Base-by-base conservation (phyloP, 495 filamentous ascomycete species). In the Lepraria neglecta region DNA sequence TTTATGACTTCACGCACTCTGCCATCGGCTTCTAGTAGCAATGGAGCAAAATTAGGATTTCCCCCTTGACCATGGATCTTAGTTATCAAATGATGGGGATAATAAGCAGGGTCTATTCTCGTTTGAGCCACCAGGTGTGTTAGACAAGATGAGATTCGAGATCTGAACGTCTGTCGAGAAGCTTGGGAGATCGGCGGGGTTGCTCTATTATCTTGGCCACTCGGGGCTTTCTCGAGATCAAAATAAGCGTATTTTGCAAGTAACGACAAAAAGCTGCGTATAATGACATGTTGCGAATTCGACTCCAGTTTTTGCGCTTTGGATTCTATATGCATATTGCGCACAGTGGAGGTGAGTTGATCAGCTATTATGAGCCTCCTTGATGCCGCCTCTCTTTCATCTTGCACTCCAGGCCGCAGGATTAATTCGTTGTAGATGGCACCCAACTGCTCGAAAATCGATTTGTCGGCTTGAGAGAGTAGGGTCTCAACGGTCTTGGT, bases 401-500 rank as follows among this genome's bases (percentile, higher is more conserved):
- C 76, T 30, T 59, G 67, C 3, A 73, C 70, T 6, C 71, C 75
- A 3, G 79, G 77, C 15, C 61, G 62, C 1, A 69, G 67, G 21
- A 82, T 69, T 35, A 78, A 70, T 27, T 69, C 60, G 60, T 74
- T 76, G 44, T 78, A 77, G 4, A 76, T 58, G 7, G 72, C 68
- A 33, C 79, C 62, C 17, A 82, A 74, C 55, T 77, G 66, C 33
- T 70, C 63, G 59, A 80, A 56, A 6, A 52, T 46, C 44, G 52
- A 27, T 24, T 78, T 71, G 63, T 86, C 82, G 3, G 86, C 83
- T 54, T 80, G 75, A 46, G 81, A 75, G 4, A 96, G 72, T 4
- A 96, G 76, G 64, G 81, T 86, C 64, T 92, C 89, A 0, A 96
- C 74, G 0, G 89, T 95, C 75, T 96, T 96, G 1, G 88, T 90